phyloP scores from a whole-genome alignment of 2,329 filamentous ascomycete species.

The Geosmithia flava region DNA sequence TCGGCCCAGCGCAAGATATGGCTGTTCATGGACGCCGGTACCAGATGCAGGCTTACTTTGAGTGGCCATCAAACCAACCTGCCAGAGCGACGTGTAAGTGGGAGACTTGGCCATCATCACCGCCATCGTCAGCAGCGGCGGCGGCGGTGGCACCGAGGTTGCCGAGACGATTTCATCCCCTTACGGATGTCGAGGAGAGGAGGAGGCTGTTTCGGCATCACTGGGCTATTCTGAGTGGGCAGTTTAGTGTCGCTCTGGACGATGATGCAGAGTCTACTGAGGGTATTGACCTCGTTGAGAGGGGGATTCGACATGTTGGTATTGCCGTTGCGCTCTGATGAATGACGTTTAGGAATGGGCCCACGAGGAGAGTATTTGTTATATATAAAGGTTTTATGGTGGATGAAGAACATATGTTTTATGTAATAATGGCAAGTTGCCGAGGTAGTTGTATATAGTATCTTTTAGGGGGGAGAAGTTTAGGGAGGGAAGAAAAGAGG shows the following conservation, averaged over 20 bases:
- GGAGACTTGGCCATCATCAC: neutral
- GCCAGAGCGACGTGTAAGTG: neutral
- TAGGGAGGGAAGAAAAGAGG: neutral
- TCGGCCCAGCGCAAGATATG: neutral
- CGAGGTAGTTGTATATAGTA: no score
- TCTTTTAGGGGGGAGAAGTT: no score
- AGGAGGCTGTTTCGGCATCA: neutral
- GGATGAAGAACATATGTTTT: no score
- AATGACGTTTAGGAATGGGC: no score
- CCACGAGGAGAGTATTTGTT: no score
- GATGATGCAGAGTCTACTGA: neutral
- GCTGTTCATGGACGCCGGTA: neutral
- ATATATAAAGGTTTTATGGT: no score
- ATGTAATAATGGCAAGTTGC: neutral
- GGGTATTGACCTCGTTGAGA: neutral
- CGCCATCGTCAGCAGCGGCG: neutral
- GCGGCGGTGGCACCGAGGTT: neutral
- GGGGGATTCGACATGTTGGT: neutral
- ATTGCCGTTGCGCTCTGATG: neutral
- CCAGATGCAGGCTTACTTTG: neutral
- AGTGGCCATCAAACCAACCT: constrained; percentile 1
- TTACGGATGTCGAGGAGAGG: neutral
- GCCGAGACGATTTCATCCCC: neutral
- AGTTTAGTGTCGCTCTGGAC: neutral
- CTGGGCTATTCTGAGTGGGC: neutral